Evolutionary conservation across 1,139 yeast species (phyloP), one percentile per base, ranked within the genome.

Genomic region (Kodamaea sp.): DNA sequence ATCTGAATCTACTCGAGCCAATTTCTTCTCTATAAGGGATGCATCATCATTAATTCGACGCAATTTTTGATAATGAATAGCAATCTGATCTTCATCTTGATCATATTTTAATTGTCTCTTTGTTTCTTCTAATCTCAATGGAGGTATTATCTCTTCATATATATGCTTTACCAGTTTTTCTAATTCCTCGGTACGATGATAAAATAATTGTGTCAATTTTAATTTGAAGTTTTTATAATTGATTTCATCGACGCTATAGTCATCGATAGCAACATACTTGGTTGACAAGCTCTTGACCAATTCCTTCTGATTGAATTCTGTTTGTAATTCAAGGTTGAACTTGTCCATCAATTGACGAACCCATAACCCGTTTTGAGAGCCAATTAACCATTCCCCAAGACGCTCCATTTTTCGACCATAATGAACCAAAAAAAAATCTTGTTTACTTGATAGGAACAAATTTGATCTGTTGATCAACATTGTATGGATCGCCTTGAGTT

Each of bases 91-190:
- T 49, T 79, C 75, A 38, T 63, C 75, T 1, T 54, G 56, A 54
- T 84, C 92, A 30, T 75, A 61, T 9, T 59, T 52, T 5, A 62
- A 48, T 48, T 82, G 87, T 36, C 79, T 60, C 24, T 60, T 52
- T 1, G 83, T 73, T 45, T 81, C 83, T 24, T 57, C 55, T 3
- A 54, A 37, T 44, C 79, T 65, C 6, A 67, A 55, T 1, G 52
- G 48, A 1, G 61, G 57, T 2, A 79, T 43, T 4, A 53, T 44
- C 8, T 33, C 31, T 5, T 35, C 23, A 20, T 33, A 15, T 1
- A 38, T 27, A 3, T 46, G 43, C 5, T 55, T 50, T n/a, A 57
- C 52, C 22, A 64, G 58, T 1, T 52, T 45, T 12, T 52, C 43
- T 20, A 78, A 49, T 29, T 63, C 58, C 15, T 53, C 51, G 1